These are phyloP conservation scores for Trichoderma atrobrunneum DNA, from an alignment of 2,329 filamentous ascomycete genomes.

Conservation along the genomic window DNA sequence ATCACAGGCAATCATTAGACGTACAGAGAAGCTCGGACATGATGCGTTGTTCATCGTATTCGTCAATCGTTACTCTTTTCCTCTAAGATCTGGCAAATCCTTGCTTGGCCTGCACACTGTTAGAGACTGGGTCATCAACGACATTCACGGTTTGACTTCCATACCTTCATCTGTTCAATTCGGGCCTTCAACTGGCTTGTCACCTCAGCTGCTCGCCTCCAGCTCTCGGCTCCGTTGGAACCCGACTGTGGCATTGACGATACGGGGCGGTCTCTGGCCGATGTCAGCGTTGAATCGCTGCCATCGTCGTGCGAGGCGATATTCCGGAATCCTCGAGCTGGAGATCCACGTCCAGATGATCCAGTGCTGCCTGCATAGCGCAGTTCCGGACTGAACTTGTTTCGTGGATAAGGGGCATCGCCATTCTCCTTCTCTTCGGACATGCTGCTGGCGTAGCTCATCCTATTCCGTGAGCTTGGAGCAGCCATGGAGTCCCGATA, in stretches of 20 bases:
- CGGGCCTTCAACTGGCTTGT: conserved; percentile 95
- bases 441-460: conserved; percentile 62
- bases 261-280: conserved; percentile 33
- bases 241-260: conserved; percentile 37
- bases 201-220: conserved; percentile 95
- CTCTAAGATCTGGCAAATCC: conserved; percentile 31
- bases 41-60: conserved; percentile 1
- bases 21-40: conserved; percentile 8
- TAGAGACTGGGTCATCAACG: background rate
- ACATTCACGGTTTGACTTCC: conserved; percentile 15
- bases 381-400: conserved; percentile 55
- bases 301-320: conserved; percentile 34
- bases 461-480: conserved; percentile 46
- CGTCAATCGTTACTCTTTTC: conserved; percentile 15
- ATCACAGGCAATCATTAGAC: conserved; percentile 8
- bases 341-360: conserved; percentile 58
- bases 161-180: conserved; percentile 96
- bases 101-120: conserved; percentile 28
- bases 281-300: conserved; percentile 30
- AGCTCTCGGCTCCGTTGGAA: conserved; percentile 65
- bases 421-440: conserved; percentile 79
- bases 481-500: conserved; percentile 52
- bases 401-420: conserved; percentile 45
- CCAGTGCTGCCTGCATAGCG: conserved; percentile 48
- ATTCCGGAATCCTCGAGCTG: conserved; percentile 53